Conservation (phyloP, 768 basidiomycete genomes). For the Mycena maculata region DNA sequence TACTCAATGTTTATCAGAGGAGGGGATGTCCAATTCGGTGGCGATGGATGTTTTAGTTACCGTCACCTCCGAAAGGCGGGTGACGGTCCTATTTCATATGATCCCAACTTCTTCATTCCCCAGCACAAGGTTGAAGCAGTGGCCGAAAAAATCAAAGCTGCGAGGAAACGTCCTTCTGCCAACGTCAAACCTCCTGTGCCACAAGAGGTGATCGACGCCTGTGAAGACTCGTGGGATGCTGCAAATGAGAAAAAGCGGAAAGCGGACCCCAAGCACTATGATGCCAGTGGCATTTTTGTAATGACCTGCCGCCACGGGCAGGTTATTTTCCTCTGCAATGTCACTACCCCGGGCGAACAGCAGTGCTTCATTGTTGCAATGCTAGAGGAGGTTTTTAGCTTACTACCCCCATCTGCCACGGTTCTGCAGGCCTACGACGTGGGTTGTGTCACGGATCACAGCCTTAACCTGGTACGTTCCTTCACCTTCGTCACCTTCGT, state of each 20-base stretch:
- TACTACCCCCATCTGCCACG: constrained; percentile 43
- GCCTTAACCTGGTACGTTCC: constrained; percentile 39
- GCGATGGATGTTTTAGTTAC: constrained; percentile 54
- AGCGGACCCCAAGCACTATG: constrained; percentile 40
- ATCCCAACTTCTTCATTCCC: constrained; percentile 44
- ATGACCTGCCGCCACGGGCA: constrained; percentile 53
- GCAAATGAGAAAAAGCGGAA: constrained; percentile 47
- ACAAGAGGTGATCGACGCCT: constrained; percentile 49
- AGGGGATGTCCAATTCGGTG: no score
- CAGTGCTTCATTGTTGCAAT: constrained; percentile 52
- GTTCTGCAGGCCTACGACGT: constrained; percentile 47
- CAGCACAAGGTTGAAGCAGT: constrained; percentile 47
- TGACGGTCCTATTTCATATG: constrained; percentile 47
- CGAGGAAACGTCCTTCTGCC: constrained; percentile 31
- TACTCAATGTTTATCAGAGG: background rate
- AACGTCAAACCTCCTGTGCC: no score
- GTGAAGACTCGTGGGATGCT: constrained; percentile 47
- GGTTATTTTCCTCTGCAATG: constrained; percentile 53
- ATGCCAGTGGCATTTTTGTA: constrained; percentile 51
- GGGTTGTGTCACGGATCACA: constrained; percentile 48
- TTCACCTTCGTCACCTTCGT: background rate
- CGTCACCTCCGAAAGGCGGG: constrained; percentile 44
- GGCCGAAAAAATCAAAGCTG: constrained; percentile 40
- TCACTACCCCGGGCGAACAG: constrained; percentile 52
- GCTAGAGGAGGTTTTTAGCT: constrained; percentile 42